phyloP scores from a whole-genome alignment of 495 filamentous ascomycete species.

The Penicillium daleae region DNA sequence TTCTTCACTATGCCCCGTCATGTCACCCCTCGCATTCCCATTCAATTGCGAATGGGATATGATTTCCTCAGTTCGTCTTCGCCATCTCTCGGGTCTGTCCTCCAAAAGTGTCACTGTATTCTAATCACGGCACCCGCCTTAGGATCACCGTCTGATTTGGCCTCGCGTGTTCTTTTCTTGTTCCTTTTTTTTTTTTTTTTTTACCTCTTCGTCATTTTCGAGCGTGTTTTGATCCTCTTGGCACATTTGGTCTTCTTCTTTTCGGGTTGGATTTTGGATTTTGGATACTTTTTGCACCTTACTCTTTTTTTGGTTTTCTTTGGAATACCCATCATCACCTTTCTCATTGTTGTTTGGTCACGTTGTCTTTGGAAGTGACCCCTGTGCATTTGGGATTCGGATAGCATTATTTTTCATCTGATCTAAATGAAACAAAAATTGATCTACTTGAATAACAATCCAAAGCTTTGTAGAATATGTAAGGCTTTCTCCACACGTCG shows the following conservation, averaged over 20 bases:
- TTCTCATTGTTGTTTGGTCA: constrained; percentile 12
- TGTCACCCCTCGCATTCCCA: neutral
- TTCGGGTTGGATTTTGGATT: constrained; percentile 28
- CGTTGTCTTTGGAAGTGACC: constrained; percentile 12
- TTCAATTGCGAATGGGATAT: neutral
- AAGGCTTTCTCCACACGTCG: no score
- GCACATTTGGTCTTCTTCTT: constrained; percentile 19
- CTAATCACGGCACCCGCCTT: constrained; percentile 20
- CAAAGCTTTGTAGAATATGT: neutral
- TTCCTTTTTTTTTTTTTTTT: constrained; percentile 9
- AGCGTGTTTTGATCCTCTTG: constrained; percentile 29
- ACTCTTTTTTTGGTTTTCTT: constrained; percentile 19
- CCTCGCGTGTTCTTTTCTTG: constrained; percentile 5
- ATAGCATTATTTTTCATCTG: constrained; percentile 4
- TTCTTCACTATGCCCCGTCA: constrained; percentile 10
- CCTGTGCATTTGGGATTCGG: constrained; percentile 16
- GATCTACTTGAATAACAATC: no score
- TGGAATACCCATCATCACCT: constrained; percentile 32
- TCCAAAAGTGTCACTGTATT: constrained; percentile 9
- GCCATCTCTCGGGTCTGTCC: neutral
- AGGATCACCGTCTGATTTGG: constrained; percentile 28
- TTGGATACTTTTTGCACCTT: constrained; percentile 2
- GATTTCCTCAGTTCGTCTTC: neutral
- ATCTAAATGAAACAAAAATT: constrained; percentile 8
- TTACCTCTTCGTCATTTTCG: constrained; percentile 31